A percentile compares a stretch with the other conserved stretches of the same genome.
Evolutionary conservation across 129 eudicot species (phyloP).

Genomic region (Artemisia tridentata): DNA sequence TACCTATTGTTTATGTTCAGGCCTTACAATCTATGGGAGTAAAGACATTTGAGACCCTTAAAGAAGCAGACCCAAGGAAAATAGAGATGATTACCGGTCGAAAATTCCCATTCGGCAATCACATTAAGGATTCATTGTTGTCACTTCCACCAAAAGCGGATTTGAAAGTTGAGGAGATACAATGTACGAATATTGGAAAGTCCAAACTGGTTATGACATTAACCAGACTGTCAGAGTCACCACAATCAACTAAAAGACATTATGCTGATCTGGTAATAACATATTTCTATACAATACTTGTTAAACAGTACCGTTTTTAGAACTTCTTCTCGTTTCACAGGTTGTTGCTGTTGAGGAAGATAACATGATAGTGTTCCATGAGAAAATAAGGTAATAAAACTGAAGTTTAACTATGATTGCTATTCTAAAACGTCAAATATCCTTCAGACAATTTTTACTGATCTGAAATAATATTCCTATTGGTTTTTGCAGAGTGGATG

Average conservation of each 20-base stretch:
- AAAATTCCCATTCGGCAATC: conserved; percentile 95
- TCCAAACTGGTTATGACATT: conserved; percentile 76
- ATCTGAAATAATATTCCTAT: conserved; percentile 25
- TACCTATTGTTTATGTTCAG: conserved; percentile 42
- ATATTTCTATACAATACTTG: conserved; percentile 5
- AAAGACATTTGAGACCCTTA: conserved; percentile 73
- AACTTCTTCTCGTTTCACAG: conserved; percentile 37
- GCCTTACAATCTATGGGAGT: conserved; percentile 97
- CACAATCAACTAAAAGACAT: conserved; percentile 60
- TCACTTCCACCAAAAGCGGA: conserved; percentile 91
- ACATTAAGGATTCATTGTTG: conserved; percentile 80
- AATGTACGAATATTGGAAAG: conserved; percentile 66
- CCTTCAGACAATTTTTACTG: conserved; percentile 1
- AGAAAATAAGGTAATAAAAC: conserved; percentile 73
- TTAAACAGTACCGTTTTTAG: conserved; percentile 12
- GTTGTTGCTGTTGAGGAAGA: conserved; percentile 83
- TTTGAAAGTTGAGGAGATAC: conserved; percentile 65
- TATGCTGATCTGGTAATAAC: conserved; percentile 80
- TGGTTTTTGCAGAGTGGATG: conserved; percentile 75
- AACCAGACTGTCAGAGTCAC: conserved; percentile 70
- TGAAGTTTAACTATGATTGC: conserved; percentile 15
- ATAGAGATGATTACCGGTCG: conserved; percentile 91
- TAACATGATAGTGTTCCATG: conserved; percentile 71
- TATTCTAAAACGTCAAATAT: conserved; percentile 1
- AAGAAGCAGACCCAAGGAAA: conserved; percentile 95